Percentiles rank a stretch among this genome's conserved stretches.
Conservation (phyloP, 345 rosid species). For the Rhodomyrtus tomentosa region DNA sequence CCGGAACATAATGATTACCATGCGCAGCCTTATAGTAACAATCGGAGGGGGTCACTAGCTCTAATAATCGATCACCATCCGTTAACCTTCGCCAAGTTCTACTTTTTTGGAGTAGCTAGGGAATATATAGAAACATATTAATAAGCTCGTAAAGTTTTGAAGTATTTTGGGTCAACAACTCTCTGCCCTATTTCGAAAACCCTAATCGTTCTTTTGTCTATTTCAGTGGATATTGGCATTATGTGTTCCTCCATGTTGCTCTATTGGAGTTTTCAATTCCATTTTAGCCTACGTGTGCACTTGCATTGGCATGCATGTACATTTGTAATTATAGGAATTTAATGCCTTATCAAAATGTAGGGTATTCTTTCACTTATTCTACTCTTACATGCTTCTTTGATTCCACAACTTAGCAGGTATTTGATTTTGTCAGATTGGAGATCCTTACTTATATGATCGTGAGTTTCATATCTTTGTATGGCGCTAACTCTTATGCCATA, state of each 20-base stretch:
- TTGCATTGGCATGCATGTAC: background rate
- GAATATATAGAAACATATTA: background rate
- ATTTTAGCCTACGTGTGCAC: background rate
- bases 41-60: fast-evolving
- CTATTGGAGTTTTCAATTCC: background rate
- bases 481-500: background rate
- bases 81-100: background rate
- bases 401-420: background rate
- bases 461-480: too few relatives aligned
- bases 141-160: background rate
- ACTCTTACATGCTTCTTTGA: background rate
- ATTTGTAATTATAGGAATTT: background rate
- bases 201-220: background rate
- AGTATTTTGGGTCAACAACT: background rate
- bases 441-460: too few relatives aligned
- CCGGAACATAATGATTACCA: too few relatives aligned
- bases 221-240: background rate
- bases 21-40: background rate
- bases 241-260: background rate
- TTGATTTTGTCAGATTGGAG: background rate
- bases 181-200: background rate
- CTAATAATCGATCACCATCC: background rate
- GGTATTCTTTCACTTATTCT: background rate
- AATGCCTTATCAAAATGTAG: background rate
- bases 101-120: background rate